These are phyloP conservation scores for Beta vulgaris DNA, from an alignment of 148 eudicot species.

Conservation along the genomic window DNA sequence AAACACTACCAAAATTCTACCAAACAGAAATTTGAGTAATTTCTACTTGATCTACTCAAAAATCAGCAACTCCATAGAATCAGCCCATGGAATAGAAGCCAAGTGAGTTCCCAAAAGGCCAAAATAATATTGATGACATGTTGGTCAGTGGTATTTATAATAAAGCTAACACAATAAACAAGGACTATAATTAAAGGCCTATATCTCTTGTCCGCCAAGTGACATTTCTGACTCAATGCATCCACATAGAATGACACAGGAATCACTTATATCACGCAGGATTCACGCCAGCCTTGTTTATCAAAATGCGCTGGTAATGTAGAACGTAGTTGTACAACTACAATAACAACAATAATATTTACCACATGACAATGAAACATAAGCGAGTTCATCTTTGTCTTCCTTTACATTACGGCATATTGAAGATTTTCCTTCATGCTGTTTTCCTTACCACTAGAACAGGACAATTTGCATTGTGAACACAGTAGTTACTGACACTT, in stretches of 20 bases:
- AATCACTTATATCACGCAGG: too few relatives aligned
- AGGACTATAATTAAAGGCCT: too few relatives aligned
- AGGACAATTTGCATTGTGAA: conserved; percentile 33
- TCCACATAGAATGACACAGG: not conserved
- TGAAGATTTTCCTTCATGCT: conserved; percentile 8
- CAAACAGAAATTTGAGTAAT: too few relatives aligned
- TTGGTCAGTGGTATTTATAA: not conserved
- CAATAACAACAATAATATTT: not conserved
- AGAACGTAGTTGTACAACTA: too few relatives aligned
- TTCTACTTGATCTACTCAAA: too few relatives aligned
- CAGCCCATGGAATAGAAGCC: too few relatives aligned
- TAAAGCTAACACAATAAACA: not conserved
- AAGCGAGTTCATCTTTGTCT: not conserved
- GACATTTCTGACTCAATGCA: not conserved
- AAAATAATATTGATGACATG: too few relatives aligned
- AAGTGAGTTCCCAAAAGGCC: too few relatives aligned
- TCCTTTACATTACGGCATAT: not conserved
- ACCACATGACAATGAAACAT: not conserved
- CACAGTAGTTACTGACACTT: conserved; percentile 37
- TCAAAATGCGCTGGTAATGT: not conserved
- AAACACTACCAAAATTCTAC: too few relatives aligned
- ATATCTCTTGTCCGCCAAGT: not conserved
- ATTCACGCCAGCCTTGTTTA: not conserved
- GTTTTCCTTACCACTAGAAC: conserved; percentile 34
- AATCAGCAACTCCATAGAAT: too few relatives aligned